Evolutionary conservation across 2,329 filamentous ascomycete species (phyloP), one percentile per base, ranked within the genome.

Genomic region (Sclerotinia glacialis): DNA sequence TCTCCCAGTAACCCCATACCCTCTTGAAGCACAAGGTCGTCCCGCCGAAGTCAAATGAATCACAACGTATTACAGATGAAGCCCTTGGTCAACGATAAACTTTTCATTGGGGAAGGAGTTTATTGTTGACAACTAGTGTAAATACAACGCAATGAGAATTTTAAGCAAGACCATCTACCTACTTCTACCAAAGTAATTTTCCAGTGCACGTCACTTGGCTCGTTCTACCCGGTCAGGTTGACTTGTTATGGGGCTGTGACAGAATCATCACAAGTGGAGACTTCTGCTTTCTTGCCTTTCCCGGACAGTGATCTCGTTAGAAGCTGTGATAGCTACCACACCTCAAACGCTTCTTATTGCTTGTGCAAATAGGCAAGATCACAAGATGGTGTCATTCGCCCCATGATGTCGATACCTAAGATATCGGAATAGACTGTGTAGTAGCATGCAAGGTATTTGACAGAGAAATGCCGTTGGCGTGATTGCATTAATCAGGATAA

Each of bases 1-100:
- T 66, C 85, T 94, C 21, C 89, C 92, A 40, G 81, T 86, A 72
- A 93, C 91, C 23, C 88, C 91, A 69, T 96, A 95, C 78, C 94
- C 94, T 49, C 85, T 98, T 67, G 84, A 81, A 69, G 81, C 87
- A n/a, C 81, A 80, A 56, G 83, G 83, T 53, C 79, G 87, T 70
- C 76, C 82, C n/a, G 86, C 82, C 34, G 83, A 88, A 76, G 83
- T 89, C 42, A 79, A 79, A 81, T 52, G 81, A 85, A 74, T 79
- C 79, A 55, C 85, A 89, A 77, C 80, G 82, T 70, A 82, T 87
- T 69, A 86, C 84, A 66, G 80, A 86, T 66, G 82, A 83, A 73
- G 81, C 82, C 64, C 79, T 86, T 66, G 86, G 83, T 71, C 86
- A 89, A 79, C 81, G 86, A 80, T 89, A 83, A 65, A 44, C 7